Base-by-base conservation (phyloP, 2,329 filamentous ascomycete genomes). In the Phyllosticta paracitricarpa region DNA sequence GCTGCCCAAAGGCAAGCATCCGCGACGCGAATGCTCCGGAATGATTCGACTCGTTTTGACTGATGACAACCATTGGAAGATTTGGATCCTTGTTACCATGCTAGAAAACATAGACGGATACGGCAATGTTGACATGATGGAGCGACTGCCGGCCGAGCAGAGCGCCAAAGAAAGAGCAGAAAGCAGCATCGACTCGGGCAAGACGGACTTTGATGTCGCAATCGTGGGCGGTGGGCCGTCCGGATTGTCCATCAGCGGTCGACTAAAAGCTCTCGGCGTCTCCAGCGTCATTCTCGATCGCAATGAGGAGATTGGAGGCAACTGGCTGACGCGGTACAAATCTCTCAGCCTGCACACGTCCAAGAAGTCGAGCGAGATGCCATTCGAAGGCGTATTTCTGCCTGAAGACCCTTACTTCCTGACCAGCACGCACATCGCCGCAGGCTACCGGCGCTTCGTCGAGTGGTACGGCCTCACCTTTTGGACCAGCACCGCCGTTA, bases 311-410 rank as follows among this genome's bases (percentile, higher is more conserved):
- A 70, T 80, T 4, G 78, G 79, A 1, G 75, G 79, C 59, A 77
- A 76, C 54, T 81, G 78, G 78, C 69, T 70, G 1, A 71, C 74
- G 56, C 70, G 78, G 56, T 81, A 81, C 63, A 74, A 77, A 51
- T 76, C 76, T 22, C 69, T 76, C 8, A 74, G 75, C 12, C 71
- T 73, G 28, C 74, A 76, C 63, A 74, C 75, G 7, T 71, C 71
- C 4, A 74, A 73, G n/a, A 71, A 71, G 63, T 73, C 74, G 57
- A 72, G 73, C 58, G 71, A 76, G 53, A 66, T 77, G 62, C 75
- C 74, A 1, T 76, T 65, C 66, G 69, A 59, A 69, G 72, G 72
- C 64, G 71, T 54, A 57, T 75, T 57, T 66, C 69, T 51, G 69
- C 68, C 58, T 40, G 65, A 68, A 17, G 64, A 68, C 28, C 67